These are phyloP conservation scores for Suhomyces taliae DNA, from an alignment of 1,139 yeast genomes.

Conservation along the genomic window DNA sequence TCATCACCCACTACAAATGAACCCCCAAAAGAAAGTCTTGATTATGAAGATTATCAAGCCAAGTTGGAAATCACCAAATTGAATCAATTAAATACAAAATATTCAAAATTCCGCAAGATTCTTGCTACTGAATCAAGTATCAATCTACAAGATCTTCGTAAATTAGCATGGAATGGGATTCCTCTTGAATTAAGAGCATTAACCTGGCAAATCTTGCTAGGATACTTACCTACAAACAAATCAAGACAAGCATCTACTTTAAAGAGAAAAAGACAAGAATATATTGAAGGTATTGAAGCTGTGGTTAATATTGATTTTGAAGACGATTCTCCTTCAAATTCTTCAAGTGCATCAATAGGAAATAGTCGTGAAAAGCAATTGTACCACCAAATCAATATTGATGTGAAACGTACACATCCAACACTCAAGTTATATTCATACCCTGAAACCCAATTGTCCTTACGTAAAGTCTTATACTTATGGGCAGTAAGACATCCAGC, in stretches of 20 bases:
- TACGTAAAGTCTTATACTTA: constrained; percentile 78
- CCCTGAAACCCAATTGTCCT: constrained; percentile 69
- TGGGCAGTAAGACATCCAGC: constrained; percentile 99
- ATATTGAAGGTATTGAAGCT: constrained; percentile 61
- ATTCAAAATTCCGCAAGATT: constrained; percentile 64
- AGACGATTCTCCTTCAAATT: constrained; percentile 35
- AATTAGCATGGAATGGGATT: constrained; percentile 91
- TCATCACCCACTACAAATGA: constrained; percentile 2
- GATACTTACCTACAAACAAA: constrained; percentile 85
- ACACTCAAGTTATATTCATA: constrained; percentile 69
- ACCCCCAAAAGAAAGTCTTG: constrained; percentile 24
- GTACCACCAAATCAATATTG: constrained; percentile 96
- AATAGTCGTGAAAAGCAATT: constrained; percentile 62
- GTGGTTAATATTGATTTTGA: constrained; percentile 46
- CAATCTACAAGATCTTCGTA: constrained; percentile 58
- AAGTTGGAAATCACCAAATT: constrained; percentile 53
- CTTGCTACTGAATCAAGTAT: constrained; percentile 59
- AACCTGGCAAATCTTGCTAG: constrained; percentile 86
- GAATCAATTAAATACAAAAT: constrained; percentile 60
- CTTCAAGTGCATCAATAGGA: constrained; percentile 32
- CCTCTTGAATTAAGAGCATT: constrained; percentile 80
- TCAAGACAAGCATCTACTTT: constrained; percentile 71
- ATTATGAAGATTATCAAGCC: constrained; percentile 32
- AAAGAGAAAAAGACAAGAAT: constrained; percentile 82
- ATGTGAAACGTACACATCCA: constrained; percentile 94